Evolutionary conservation across 352 stramenopile species (phyloP).

Genomic region (Pythium insidiosum): DNA sequence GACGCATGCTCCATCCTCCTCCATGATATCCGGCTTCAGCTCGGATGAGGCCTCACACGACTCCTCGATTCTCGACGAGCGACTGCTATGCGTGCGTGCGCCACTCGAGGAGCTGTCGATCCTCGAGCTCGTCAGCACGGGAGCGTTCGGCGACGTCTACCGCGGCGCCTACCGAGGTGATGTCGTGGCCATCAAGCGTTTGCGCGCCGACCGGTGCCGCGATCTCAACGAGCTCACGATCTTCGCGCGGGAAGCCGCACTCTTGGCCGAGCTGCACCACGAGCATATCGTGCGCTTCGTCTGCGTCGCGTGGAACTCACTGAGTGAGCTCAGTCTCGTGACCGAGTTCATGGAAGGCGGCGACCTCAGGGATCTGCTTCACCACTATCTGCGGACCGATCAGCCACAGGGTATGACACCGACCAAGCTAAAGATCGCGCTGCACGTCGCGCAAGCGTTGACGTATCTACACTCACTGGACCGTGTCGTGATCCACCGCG

Average conservation of each 20-base stretch:
- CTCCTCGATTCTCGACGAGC: no score
- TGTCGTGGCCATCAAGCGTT: constrained; percentile 38
- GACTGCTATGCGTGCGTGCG: constrained; percentile 29
- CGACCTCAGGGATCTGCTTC: constrained; percentile 35
- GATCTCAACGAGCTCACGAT: constrained; percentile 27
- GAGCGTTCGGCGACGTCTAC: constrained; percentile 53
- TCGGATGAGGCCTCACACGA: no score
- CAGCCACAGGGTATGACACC: constrained; percentile 23
- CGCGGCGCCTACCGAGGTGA: constrained; percentile 22
- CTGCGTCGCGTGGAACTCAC: constrained; percentile 45
- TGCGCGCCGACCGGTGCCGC: constrained; percentile 32
- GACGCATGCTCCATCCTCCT: no score
- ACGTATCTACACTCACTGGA: no score
- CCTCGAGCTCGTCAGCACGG: constrained; percentile 29
- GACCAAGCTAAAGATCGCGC: constrained; percentile 29
- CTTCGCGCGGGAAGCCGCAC: constrained; percentile 48
- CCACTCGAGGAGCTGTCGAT: constrained; percentile 30
- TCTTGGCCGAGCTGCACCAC: constrained; percentile 39
- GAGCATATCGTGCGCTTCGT: constrained; percentile 39
- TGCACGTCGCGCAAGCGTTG: no score
- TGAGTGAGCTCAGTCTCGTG: constrained; percentile 47
- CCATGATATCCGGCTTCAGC: no score
- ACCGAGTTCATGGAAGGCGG: constrained; percentile 58
- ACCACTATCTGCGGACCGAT: constrained; percentile 16
- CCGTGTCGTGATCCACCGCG: no score